Evolutionary conservation across 371 early-diverging fungal species (phyloP).

Genomic region (Saksenaea vasiformis): DNA sequence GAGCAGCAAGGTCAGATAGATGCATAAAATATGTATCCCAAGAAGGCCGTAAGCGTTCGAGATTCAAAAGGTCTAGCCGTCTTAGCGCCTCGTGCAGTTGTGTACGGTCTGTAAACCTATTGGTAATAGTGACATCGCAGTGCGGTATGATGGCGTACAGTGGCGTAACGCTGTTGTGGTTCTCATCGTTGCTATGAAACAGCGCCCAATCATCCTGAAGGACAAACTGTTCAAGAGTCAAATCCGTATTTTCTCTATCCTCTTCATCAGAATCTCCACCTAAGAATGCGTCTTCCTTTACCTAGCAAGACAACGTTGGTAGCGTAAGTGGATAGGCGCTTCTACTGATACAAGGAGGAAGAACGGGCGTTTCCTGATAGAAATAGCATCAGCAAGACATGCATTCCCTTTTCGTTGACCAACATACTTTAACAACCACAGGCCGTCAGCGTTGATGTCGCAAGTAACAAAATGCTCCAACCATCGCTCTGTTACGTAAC

Average conservation of each 20-base stretch:
- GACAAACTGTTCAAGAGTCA: conserved; percentile 32
- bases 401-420: background rate
- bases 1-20: conserved; percentile 87
- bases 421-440: conserved; percentile 35
- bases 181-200: conserved; percentile 25
- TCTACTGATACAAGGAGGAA: conserved; percentile 83
- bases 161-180: conserved; percentile 19
- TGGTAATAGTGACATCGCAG: conserved; percentile 67
- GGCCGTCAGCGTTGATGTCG: conserved; percentile 45
- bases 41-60: conserved; percentile 78
- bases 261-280: background rate
- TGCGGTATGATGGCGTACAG: conserved; percentile 48
- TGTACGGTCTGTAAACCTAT: conserved; percentile 38
- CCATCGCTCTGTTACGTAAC: conserved; percentile 71
- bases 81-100: conserved; percentile 45
- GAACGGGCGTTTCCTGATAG: conserved; percentile 81
- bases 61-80: conserved; percentile 59
- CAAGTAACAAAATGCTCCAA: conserved; percentile 71
- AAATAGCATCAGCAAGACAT: background rate
- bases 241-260: background rate
- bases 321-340: conserved; percentile 75
- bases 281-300: conserved; percentile 8
- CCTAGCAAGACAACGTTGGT: conserved; percentile 53
- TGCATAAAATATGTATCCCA: conserved; percentile 99
- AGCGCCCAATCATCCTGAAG: conserved; percentile 40